These are phyloP conservation scores for Xerocomellus dryophilus DNA, from an alignment of 768 basidiomycete genomes.

Conservation along the genomic window DNA sequence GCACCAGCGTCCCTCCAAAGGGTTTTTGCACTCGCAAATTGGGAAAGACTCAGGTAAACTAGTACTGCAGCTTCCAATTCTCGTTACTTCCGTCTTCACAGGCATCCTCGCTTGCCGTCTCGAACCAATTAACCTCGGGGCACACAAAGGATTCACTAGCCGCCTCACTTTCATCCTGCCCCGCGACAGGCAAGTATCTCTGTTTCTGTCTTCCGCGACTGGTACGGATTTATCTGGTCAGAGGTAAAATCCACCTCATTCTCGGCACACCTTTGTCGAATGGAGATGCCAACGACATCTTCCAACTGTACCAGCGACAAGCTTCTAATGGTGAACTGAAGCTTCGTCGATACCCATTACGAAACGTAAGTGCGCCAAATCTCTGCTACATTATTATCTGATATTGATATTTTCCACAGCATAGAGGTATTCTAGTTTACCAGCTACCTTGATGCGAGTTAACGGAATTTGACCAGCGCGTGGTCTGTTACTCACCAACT, in stretches of 20 bases:
- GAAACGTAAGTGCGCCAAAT: slow-evolving; percentile 42
- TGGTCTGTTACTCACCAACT: slow-evolving; percentile 69
- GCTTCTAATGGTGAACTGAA: slow-evolving; percentile 51
- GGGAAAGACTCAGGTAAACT: slow-evolving; percentile 30
- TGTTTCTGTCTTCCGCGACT: neutral
- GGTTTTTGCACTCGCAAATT: slow-evolving; percentile 28
- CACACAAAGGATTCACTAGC: slow-evolving; percentile 23
- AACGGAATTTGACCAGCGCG: slow-evolving; percentile 45
- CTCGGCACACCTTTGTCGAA: slow-evolving; percentile 39
- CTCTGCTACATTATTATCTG: slow-evolving; percentile 6
- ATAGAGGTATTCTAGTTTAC: slow-evolving; percentile 51
- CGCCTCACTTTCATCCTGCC: slow-evolving; percentile 53
- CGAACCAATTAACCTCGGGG: slow-evolving; percentile 21
- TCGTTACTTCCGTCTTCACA: slow-evolving; percentile 1
- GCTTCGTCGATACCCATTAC: slow-evolving; percentile 72
- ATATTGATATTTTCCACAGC: slow-evolving; percentile 39
- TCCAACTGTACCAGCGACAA: slow-evolving; percentile 64
- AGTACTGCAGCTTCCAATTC: neutral
- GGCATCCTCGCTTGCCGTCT: slow-evolving; percentile 18
- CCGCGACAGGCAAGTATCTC: slow-evolving; percentile 36
- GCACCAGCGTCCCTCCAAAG: slow-evolving; percentile 26
- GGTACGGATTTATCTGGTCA: slow-evolving; percentile 1
- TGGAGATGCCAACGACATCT: slow-evolving; percentile 50
- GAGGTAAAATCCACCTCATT: slow-evolving; percentile 64
- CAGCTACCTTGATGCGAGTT: neutral